Conservation (phyloP, 2,329 filamentous ascomycete genomes). For the Pseudogymnoascus sp. region DNA sequence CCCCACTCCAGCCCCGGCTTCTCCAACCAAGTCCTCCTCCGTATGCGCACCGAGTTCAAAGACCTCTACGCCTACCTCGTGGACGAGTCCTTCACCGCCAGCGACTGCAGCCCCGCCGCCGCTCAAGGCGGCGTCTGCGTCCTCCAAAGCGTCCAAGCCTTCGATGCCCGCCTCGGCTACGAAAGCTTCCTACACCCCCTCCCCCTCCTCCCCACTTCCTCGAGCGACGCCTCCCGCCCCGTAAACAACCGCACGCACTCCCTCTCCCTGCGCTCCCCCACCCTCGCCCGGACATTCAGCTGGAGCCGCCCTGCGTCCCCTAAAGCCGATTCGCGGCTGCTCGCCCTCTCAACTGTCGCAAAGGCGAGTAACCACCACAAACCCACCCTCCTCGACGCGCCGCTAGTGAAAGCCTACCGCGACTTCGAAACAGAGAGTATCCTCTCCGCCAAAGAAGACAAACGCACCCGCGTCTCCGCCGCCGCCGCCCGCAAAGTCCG, state of each 20-base stretch:
- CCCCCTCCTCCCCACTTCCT: constrained; percentile 52
- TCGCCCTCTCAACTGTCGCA: constrained; percentile 45
- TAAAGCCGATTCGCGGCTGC: constrained; percentile 41
- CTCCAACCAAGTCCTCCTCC: constrained; percentile 49
- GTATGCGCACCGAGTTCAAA: constrained; percentile 64
- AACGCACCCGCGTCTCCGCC: constrained; percentile 47
- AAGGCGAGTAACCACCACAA: constrained; percentile 41
- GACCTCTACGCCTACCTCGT: constrained; percentile 65
- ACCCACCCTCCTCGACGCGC: constrained; percentile 30
- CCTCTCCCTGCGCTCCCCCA: constrained; percentile 11
- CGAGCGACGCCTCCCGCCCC: neutral
- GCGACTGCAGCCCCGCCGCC: constrained; percentile 39
- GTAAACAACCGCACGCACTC: neutral
- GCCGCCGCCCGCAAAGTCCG: constrained; percentile 68
- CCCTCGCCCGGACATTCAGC: constrained; percentile 26
- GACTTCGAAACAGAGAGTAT: constrained; percentile 59
- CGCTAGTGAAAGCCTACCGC: constrained; percentile 61
- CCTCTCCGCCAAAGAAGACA: constrained; percentile 44
- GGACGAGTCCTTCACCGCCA: constrained; percentile 48
- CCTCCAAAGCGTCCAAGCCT: constrained; percentile 58
- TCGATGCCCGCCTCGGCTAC: constrained; percentile 57
- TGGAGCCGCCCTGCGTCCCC: constrained; percentile 30
- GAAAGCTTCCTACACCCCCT: constrained; percentile 55
- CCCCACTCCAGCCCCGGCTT: constrained; percentile 38
- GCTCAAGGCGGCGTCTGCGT: constrained; percentile 63